Evolutionary conservation across 305 asterid genomes (phyloP).

Genomic region (Plantago lanceolata): DNA sequence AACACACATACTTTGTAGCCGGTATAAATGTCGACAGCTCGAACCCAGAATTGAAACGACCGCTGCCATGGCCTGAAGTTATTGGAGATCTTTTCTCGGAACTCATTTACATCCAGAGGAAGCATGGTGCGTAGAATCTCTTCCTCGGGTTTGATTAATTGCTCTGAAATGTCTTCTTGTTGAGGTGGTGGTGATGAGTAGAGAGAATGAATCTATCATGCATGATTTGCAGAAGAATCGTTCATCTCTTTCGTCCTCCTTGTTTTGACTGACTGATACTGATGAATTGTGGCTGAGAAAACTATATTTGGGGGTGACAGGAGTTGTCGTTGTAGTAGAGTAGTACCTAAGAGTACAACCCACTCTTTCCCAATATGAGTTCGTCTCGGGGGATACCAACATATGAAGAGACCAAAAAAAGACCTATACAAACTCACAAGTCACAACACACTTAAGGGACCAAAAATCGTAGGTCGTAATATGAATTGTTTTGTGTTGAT

Average conservation of each 20-base stretch:
- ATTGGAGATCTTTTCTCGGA: slow-evolving; percentile 55
- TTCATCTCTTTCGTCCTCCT: background rate
- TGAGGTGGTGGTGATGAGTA: no score
- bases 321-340: no score
- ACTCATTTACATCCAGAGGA: slow-evolving; percentile 47
- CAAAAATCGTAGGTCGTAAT: no score
- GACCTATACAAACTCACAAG: no score
- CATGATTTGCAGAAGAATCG: background rate
- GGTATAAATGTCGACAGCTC: slow-evolving; percentile 78
- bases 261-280: no score
- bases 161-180: background rate
- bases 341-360: background rate
- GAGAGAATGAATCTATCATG: no score
- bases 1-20: slow-evolving; percentile 70
- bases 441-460: no score
- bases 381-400: no score
- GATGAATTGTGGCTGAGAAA: slow-evolving; percentile 1
- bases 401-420: no score
- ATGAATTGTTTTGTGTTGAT: no score
- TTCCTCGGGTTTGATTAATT: background rate
- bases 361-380: no score
- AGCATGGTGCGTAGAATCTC: slow-evolving; percentile 27
- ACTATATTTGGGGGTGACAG: background rate
- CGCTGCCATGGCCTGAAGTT: slow-evolving; percentile 79
- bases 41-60: slow-evolving; percentile 89